A percentile compares a stretch with the other conserved stretches of the same genome.
Conservation (phyloP, 345 rosid genomes). For the Pistacia atlantica region DNA sequence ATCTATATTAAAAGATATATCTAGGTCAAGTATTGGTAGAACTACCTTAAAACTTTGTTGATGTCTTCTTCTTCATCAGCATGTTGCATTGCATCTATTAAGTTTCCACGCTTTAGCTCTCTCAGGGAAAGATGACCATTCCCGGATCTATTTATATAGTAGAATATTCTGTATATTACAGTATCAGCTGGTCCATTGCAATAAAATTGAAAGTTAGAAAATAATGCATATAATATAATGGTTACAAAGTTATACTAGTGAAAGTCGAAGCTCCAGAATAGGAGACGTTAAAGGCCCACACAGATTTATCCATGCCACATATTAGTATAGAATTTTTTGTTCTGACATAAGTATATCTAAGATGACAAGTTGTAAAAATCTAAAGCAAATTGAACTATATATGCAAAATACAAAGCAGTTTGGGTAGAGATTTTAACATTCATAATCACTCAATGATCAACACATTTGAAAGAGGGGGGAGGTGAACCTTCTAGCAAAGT, state of each 20-base stretch:
- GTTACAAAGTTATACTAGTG: neutral
- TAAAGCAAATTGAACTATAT: neutral
- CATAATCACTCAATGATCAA: neutral
- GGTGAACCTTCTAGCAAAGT: neutral
- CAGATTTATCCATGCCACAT: neutral
- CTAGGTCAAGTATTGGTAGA: neutral
- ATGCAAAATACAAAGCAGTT: neutral
- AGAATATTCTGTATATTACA: slow-evolving; percentile 94
- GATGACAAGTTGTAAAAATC: neutral
- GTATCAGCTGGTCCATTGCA: slow-evolving; percentile 84
- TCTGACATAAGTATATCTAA: too few relatives aligned
- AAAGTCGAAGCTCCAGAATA: neutral
- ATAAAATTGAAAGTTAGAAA: slow-evolving; percentile 23
- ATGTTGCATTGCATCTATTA: slow-evolving; percentile 86
- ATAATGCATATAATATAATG: neutral
- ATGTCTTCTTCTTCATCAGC: slow-evolving; percentile 99
- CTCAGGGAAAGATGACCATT: slow-evolving; percentile 85
- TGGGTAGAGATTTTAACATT: neutral
- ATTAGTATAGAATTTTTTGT: neutral
- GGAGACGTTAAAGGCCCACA: neutral
- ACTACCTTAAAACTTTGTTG: slow-evolving; percentile 91
- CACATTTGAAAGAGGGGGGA: neutral
- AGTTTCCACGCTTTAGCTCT: slow-evolving; percentile 93
- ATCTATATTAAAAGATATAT: slow-evolving; percentile 4
- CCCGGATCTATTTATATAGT: slow-evolving; percentile 86